phyloP scores from a whole-genome alignment of 129 eudicot species.

The Flaveria sonorensis region DNA sequence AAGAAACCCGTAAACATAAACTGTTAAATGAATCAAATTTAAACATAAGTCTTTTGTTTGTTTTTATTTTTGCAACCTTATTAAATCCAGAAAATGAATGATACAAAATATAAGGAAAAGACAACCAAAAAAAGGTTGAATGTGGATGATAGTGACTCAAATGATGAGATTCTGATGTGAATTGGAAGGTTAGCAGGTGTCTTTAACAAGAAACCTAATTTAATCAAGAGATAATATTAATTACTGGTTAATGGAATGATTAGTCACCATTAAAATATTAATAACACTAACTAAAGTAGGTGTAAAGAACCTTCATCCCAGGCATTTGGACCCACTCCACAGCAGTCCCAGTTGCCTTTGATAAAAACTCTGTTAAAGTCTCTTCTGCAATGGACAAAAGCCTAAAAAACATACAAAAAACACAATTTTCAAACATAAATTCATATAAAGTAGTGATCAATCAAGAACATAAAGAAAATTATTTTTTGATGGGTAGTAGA shows the following conservation, averaged over 20 bases:
- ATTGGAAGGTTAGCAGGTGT: slow-evolving; percentile 48
- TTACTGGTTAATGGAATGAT: slow-evolving; percentile 39
- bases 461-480: slow-evolving; percentile 24
- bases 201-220: slow-evolving; percentile 38
- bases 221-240: slow-evolving; percentile 36
- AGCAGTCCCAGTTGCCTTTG: slow-evolving; percentile 93
- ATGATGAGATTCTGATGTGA: slow-evolving; percentile 54
- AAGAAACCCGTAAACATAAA: slow-evolving; percentile 1
- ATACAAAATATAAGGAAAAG: slow-evolving; percentile 4
- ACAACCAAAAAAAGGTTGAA: slow-evolving; percentile 33
- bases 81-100: slow-evolving; percentile 20
- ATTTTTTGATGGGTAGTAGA: not conserved
- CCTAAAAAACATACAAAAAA: slow-evolving; percentile 55
- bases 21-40: not conserved
- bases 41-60: not conserved
- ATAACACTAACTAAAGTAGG: slow-evolving; percentile 25
- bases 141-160: slow-evolving; percentile 52
- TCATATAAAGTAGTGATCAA: not conserved
- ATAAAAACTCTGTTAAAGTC: slow-evolving; percentile 90
- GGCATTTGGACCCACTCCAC: slow-evolving; percentile 97
- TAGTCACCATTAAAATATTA: slow-evolving; percentile 25
- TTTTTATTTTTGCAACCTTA: not conserved
- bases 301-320: slow-evolving; percentile 80
- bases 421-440: slow-evolving; percentile 25
- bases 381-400: slow-evolving; percentile 89